Percentiles rank a stretch among this genome's conserved stretches.
Evolutionary conservation across 768 basidiomycete genomes (phyloP).

Genomic region (Strobilomyces confusus): DNA sequence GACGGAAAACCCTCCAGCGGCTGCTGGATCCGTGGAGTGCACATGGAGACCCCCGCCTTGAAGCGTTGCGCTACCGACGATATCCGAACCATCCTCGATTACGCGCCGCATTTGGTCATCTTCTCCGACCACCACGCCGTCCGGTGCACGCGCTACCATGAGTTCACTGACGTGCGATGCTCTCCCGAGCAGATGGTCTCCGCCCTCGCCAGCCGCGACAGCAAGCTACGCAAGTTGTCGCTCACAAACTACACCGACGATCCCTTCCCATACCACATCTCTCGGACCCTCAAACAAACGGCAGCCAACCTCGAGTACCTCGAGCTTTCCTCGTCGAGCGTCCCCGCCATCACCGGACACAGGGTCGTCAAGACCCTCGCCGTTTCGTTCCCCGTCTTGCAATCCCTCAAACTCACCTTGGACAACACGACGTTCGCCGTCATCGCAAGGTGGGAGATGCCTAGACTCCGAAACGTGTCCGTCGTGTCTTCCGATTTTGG

Average conservation of each 20-base stretch:
- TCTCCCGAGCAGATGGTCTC: slow-evolving; percentile 57
- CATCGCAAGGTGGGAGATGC: slow-evolving; percentile 65
- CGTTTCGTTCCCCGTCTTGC: slow-evolving; percentile 55
- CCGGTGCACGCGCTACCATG: slow-evolving; percentile 48
- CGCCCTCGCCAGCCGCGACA: slow-evolving; percentile 52
- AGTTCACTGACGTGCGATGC: slow-evolving; percentile 41
- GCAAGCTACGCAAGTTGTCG: slow-evolving; percentile 52
- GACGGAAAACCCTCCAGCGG: slow-evolving; percentile 36
- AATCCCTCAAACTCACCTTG: slow-evolving; percentile 64
- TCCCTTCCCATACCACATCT: slow-evolving; percentile 52
- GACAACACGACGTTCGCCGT: slow-evolving; percentile 69
- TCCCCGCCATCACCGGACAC: slow-evolving; percentile 38
- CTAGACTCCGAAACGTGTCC: slow-evolving; percentile 56
- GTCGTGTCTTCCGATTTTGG: slow-evolving; percentile 69
- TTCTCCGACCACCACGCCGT: slow-evolving; percentile 66
- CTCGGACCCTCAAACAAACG: slow-evolving; percentile 47
- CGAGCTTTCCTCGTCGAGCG: slow-evolving; percentile 58
- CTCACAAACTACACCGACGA: slow-evolving; percentile 74
- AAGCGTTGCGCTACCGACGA: slow-evolving; percentile 65
- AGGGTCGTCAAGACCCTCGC: slow-evolving; percentile 18
- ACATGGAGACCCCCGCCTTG: slow-evolving; percentile 63
- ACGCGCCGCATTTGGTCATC: slow-evolving; percentile 53
- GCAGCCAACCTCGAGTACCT: slow-evolving; percentile 60
- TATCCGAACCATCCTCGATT: slow-evolving; percentile 64
- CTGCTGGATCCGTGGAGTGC: slow-evolving; percentile 55